phyloP scores from a whole-genome alignment of 495 filamentous ascomycete genomes.

The Penicillium diatomitis region DNA sequence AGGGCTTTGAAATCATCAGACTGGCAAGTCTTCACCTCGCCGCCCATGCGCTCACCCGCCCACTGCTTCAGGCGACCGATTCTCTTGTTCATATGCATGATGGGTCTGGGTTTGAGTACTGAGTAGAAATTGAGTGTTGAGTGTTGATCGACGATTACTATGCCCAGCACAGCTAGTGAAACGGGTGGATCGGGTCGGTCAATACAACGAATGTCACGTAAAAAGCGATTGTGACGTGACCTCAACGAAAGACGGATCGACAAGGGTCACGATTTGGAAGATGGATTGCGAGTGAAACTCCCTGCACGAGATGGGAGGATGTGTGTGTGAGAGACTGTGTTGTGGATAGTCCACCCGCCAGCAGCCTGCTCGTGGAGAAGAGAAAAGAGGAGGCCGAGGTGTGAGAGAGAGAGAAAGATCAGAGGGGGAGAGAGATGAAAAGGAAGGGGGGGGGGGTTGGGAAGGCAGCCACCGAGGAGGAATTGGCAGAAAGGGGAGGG shows the following conservation, averaged over 20 bases:
- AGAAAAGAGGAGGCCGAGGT: no score
- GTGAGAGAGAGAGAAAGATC: no score
- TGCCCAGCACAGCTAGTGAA: background rate
- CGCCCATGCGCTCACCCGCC: conserved; percentile 95
- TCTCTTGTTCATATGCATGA: conserved; percentile 93
- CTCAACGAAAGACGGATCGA: background rate
- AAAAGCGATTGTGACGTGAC: conserved; percentile 2
- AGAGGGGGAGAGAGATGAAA: background rate
- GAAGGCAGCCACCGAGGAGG: conserved; percentile 3
- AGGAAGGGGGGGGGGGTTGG: conserved; percentile 11
- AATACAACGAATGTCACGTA: background rate
- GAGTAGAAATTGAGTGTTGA: background rate
- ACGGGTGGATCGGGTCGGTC: background rate
- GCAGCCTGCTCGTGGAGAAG: no score
- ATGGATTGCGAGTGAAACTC: background rate
- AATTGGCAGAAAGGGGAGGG: conserved; percentile 3
- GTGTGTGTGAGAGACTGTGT: background rate
- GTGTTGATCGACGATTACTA: background rate
- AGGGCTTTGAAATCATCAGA: conserved; percentile 91
- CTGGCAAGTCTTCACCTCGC: conserved; percentile 77
- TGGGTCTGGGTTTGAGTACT: conserved; percentile 10
- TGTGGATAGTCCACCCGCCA: no score
- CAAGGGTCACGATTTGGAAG: no score
- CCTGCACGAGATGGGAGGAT: background rate
- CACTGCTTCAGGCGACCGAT: conserved; percentile 97